A percentile compares a stretch with the other conserved stretches of the same genome.
These are phyloP conservation scores for Prunus padus DNA, from an alignment of 306 rosid genomes.

Conservation along the genomic window DNA sequence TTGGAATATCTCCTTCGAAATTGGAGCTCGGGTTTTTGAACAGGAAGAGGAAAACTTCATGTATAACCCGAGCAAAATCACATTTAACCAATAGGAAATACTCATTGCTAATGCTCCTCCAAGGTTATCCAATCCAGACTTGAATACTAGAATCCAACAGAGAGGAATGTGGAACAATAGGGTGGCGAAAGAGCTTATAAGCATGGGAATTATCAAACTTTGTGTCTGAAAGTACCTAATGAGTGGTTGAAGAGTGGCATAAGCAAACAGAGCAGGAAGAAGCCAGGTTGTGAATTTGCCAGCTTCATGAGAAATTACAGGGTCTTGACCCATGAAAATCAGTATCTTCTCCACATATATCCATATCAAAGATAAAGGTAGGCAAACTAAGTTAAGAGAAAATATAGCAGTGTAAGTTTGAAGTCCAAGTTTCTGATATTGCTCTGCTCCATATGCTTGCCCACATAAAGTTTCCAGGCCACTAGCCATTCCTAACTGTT, in stretches of 20 bases:
- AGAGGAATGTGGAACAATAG: conserved; percentile 41
- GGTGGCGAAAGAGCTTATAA: conserved; percentile 32
- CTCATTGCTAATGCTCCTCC: conserved; percentile 62
- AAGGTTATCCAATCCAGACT: conserved; percentile 33
- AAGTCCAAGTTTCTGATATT: conserved; percentile 41
- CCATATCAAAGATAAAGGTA: conserved; percentile 52
- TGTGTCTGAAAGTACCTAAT: conserved; percentile 57
- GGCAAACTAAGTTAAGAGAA: conserved; percentile 41
- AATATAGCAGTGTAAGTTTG: conserved; percentile 57
- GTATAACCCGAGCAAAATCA: conserved; percentile 43
- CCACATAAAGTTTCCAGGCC: conserved; percentile 59
- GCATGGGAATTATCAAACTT: conserved; percentile 53
- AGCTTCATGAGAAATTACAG: conserved; percentile 58
- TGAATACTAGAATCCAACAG: conserved; percentile 57
- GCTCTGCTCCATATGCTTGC: conserved; percentile 58
- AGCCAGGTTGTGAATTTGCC: conserved; percentile 52
- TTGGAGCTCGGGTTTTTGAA: conserved; percentile 41
- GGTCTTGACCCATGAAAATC: conserved; percentile 55
- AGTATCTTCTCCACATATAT: conserved; percentile 43
- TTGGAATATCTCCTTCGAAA: conserved; percentile 47
- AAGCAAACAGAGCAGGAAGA: conserved; percentile 52
- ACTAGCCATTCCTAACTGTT: conserved; percentile 56
- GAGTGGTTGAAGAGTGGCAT: conserved; percentile 46
- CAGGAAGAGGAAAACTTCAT: conserved; percentile 55
- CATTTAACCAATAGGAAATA: conserved; percentile 57